A percentile compares a stretch with the other conserved stretches of the same genome.
Evolutionary conservation across 2,329 filamentous ascomycete species (phyloP).

Genomic region (Hymenoscyphus scutula): DNA sequence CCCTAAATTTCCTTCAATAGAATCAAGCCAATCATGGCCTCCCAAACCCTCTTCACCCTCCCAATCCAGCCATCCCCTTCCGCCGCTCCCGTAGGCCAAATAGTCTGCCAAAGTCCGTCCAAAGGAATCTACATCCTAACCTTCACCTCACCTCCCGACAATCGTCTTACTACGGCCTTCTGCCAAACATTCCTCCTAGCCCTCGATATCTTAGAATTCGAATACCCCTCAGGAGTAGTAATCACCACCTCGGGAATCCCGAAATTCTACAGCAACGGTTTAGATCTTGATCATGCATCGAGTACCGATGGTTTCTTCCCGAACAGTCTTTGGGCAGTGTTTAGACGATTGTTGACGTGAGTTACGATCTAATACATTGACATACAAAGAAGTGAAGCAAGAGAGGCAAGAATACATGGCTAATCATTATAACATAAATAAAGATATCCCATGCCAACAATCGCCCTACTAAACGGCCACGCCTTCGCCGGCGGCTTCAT

Average conservation of each 20-base stretch:
- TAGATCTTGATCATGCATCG: conserved; percentile 70
- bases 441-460: conserved; percentile 75
- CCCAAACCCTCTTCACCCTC: conserved; percentile 53
- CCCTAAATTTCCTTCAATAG: neutral
- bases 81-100: conserved; percentile 49
- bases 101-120: conserved; percentile 61
- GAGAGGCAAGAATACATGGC: neutral
- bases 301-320: conserved; percentile 60
- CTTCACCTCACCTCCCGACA: conserved; percentile 70
- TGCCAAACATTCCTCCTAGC: conserved; percentile 66
- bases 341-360: conserved; percentile 60
- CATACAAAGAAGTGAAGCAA: neutral
- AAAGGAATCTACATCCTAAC: conserved; percentile 68
- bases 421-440: neutral
- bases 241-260: conserved; percentile 71
- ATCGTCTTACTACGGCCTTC: conserved; percentile 68
- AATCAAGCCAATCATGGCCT: neutral
- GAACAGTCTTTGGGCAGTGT: conserved; percentile 61
- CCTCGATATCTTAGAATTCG: conserved; percentile 69
- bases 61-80: conserved; percentile 50
- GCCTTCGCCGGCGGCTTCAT: conserved; percentile 81
- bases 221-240: conserved; percentile 67
- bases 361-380: conserved; percentile 9
- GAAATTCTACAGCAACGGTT: conserved; percentile 82
- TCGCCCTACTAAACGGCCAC: conserved; percentile 78